Base-by-base conservation (phyloP, 441 rosid genomes). In the Bocquillonia castaneifolia region DNA sequence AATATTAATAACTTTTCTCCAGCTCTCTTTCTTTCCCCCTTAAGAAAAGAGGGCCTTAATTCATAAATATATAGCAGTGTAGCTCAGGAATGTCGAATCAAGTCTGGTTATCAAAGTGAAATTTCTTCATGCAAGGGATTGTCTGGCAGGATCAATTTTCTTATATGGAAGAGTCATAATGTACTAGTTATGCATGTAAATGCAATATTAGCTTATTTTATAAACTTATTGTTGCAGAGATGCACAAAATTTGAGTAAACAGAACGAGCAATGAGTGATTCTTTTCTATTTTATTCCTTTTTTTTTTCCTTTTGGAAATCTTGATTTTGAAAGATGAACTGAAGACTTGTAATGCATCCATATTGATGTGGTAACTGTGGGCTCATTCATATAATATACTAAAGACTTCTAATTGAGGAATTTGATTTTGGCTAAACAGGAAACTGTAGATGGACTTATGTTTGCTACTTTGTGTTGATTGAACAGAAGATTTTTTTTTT, bases 401-500 rank as follows among this genome's bases (percentile, higher is more conserved):
- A 50, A 14, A 34, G 22, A 31, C 10, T 17, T 53, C 17, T 37
- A 10, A 18, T 22, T 57, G 54, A 9, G 22, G 13, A 67, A 9
- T 57, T 12, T 29, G 28, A 31, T 50, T 13, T 50, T 67, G n/a
- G 14, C 17, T 56, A 26, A 1, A 45, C 32, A 15, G 44, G 37
- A 25, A 31, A 10, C 3, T 31, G 12, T 6, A 15, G 10, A 32
- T 54, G n/a, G 42, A 54, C 17, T 0, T 25, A 6, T 14, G 32
- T 40, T 60, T 34, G 60, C 20, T 20, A 12, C 25, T 29, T 39
- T 57, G 18, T 15, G n/a, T 37, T 3, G 29, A 66, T 69, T 26
- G 45, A 14, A 37, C 60, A 40, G 34, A 72, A n/a, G n/a, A n/a
- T n/a, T 52, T 63, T 58, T 26, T 65, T 65, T 65, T 61, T 40